A percentile compares a stretch with the other conserved stretches of the same genome.
Conservation (phyloP, 345 rosid species). For the Pistacia atlantica region DNA sequence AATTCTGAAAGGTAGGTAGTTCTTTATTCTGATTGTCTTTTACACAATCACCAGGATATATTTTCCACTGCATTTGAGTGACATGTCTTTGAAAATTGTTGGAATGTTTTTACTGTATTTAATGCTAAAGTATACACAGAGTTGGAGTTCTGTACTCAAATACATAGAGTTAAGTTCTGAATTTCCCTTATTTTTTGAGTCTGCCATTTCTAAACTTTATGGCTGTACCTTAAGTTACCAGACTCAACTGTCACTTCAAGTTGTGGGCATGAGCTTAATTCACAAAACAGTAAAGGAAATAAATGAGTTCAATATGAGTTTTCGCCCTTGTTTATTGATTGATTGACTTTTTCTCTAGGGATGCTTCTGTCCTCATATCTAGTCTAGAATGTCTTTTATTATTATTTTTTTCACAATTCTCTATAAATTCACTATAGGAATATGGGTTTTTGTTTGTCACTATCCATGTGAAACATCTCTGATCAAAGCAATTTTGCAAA, state of each 20-base stretch:
- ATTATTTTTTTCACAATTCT: background rate
- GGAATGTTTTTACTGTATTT: background rate
- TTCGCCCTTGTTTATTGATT: background rate
- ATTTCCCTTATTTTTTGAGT: background rate
- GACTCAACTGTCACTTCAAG: background rate
- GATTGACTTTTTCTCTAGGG: background rate
- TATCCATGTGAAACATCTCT: background rate
- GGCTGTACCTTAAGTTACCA: no score
- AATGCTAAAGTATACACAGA: background rate
- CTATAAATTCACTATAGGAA: background rate
- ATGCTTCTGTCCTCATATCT: background rate
- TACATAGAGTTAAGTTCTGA: background rate
- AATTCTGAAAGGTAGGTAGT: conserved; percentile 48
- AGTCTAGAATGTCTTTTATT: no score
- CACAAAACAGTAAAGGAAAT: background rate
- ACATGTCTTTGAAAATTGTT: background rate
- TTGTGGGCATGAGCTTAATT: background rate
- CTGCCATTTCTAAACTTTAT: background rate
- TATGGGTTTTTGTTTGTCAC: background rate
- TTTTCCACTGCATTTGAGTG: background rate
- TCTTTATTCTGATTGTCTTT: background rate
- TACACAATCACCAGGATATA: background rate
- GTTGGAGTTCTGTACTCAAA: background rate
- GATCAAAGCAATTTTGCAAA: background rate
- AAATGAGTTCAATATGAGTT: background rate